phyloP scores from a whole-genome alignment of 1,284 basidiomycete species.

The Chalciporus sp. region DNA sequence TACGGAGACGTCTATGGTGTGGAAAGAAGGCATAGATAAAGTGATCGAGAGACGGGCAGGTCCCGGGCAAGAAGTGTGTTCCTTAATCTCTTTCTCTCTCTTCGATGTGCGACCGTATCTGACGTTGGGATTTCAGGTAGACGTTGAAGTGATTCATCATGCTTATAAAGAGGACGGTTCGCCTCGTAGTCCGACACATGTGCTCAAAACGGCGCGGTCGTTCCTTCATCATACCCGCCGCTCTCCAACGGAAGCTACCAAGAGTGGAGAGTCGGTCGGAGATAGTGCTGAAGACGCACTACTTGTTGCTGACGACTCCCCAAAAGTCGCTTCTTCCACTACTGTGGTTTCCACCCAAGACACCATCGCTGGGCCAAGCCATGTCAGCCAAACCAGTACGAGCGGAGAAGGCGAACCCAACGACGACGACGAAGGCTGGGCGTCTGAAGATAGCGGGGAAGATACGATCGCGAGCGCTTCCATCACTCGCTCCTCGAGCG shows the following conservation, averaged over 20 bases:
- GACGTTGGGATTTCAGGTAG: conserved; percentile 22
- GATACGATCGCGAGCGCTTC: background rate
- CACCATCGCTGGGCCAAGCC: background rate
- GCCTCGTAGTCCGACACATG: background rate
- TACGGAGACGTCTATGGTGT: conserved; percentile 50
- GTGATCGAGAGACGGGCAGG: conserved; percentile 40
- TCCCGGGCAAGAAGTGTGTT: conserved; percentile 33
- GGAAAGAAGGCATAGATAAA: conserved; percentile 67
- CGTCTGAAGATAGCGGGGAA: conserved; percentile 25
- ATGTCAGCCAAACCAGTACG: background rate
- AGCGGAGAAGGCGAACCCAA: conserved; percentile 8
- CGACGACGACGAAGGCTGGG: conserved; percentile 26
- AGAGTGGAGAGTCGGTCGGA: background rate
- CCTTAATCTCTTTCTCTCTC: background rate
- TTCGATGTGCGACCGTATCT: conserved; percentile 8
- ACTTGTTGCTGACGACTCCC: background rate
- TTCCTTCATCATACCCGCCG: conserved; percentile 15
- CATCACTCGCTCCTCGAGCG: background rate
- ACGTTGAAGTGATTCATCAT: conserved; percentile 28
- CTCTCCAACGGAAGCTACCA: conserved; percentile 3
- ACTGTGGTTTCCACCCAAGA: background rate
- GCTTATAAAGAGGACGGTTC: conserved; percentile 15
- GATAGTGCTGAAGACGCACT: background rate
- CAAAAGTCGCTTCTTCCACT: background rate
- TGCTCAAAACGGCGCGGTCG: conserved; percentile 2